Base-by-base conservation (phyloP, 2,329 filamentous ascomycete genomes). In the Clarireedia paspali region DNA sequence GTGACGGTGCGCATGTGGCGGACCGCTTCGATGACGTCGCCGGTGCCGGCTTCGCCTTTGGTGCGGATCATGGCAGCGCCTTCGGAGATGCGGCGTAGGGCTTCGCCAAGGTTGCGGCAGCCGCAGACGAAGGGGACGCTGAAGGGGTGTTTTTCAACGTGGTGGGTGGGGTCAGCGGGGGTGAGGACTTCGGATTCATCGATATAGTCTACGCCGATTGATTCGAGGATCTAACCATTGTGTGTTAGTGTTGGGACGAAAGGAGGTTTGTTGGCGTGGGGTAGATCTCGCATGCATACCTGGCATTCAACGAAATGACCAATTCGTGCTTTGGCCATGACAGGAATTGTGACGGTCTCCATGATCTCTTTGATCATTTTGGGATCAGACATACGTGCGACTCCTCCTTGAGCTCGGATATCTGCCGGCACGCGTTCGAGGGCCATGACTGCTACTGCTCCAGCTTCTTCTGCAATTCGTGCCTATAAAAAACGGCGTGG, bases 51-150 rank as follows among this genome's bases (percentile, higher is more conserved):
- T 76, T 99, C 94, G 62, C 94, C 94, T 79, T 97, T 99, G 62
- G 94, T 99, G 67, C 94, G 86, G 75, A 99, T 96, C 92, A 99
- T 97, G 68, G 92, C 92, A 9, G 94, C 94, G 61, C 94, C 94
- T 76, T 97, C 94, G 60, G 84, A 82, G 68, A 99, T 91, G 60
- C 94, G 82, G 60, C 94, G 82, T 55, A 99, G 82, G 15, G 94
- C 94, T 77, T 99, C 94, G 60, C 91, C 91, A 12, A 97, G 79
- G 77, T 95, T 91, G 60, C 92, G 82, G 80, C 94, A 97, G 55
- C 94, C 94, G 73, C 94, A 97, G 57, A 99, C 94, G 70, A 97
- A 99, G 52, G 94, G 94, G 20, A 87, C 85, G 68, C 80, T 82
- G 79, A 89, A 97, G 62, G 73, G 73, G 71, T 82, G 78, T 80